These are phyloP conservation scores for Eucalyptus marginata DNA, from an alignment of 345 rosid genomes.

Conservation along the genomic window DNA sequence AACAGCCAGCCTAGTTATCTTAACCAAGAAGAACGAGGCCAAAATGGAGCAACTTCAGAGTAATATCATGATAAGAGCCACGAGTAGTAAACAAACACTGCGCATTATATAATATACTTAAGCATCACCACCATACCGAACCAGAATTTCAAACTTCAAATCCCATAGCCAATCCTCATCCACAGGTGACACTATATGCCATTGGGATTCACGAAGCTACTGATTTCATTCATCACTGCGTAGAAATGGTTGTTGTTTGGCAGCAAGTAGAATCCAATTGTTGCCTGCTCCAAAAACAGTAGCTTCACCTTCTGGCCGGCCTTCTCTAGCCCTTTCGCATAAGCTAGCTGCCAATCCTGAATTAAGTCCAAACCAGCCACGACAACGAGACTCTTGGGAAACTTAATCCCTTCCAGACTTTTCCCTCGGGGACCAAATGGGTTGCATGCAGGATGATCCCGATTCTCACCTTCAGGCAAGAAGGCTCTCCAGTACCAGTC, in stretches of 20 bases:
- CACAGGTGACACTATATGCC: constrained; percentile 1
- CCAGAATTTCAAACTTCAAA: constrained; percentile 3
- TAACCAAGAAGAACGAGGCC: background rate
- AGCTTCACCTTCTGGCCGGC: constrained; percentile 67
- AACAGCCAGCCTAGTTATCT: background rate
- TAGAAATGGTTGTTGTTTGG: constrained; percentile 76
- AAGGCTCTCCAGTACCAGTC: constrained; percentile 98
- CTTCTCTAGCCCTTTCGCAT: constrained; percentile 56
- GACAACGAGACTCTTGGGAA: constrained; percentile 73
- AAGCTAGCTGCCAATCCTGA: constrained; percentile 79
- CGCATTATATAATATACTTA: constrained; percentile 4
- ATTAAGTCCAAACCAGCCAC: constrained; percentile 86
- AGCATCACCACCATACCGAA: background rate
- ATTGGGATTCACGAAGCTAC: constrained; percentile 42
- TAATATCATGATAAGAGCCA: constrained; percentile 6
- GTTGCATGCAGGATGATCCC: constrained; percentile 88
- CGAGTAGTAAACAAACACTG: constrained; percentile 11
- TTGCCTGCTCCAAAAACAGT: constrained; percentile 58
- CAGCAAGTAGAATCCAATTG: constrained; percentile 79
- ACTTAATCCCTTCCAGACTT: constrained; percentile 41
- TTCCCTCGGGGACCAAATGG: constrained; percentile 63
- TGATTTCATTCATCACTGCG: constrained; percentile 66
- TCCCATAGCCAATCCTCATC: constrained; percentile 5
- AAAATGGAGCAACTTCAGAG: background rate
- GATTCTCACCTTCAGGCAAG: constrained; percentile 67